Base-by-base conservation (phyloP, 495 filamentous ascomycete genomes). In the Xylaria grammica region DNA sequence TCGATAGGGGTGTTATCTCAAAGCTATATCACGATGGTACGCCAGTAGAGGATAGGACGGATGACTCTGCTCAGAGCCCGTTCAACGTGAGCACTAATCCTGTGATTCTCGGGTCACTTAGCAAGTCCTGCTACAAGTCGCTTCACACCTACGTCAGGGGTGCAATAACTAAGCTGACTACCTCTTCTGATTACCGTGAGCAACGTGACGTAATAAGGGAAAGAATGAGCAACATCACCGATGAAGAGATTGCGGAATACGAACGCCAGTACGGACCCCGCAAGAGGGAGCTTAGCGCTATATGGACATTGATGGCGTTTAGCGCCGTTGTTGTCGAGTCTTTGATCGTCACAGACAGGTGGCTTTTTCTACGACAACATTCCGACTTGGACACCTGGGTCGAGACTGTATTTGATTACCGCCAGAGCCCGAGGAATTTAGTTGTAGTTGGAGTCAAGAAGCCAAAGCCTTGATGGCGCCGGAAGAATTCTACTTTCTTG, bases 291-390 rank as follows among this genome's bases (percentile, higher is more conserved):
- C 81, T 99, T 17, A 92, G 89, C 74, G 82, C 94, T 4, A 81
- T 93, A 38, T 99, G 95, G 95, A 91, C 84, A 67, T 76, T 99
- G 70, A 98, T 98, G 94, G 92, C 95, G 2, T 97, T 96, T 71
- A 95, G 92, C 70, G 91, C 96, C 8, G 85, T 85, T 10, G 88
- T 97, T 15, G 87, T 94, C 30, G 95, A 99, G 77, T 90, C 91
- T 27, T 77, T 93, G 56, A 93, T 99, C 72, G 92, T 97, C 38
- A 88, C 93, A 34, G 95, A 99, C 81, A 81, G 95, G 45, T 98
- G 92, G 92, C 81, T 92, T 58, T 99, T 90, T 76, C 80, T 99
- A 61, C 87, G 79, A 49, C 94, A 99, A 72, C 89, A 96, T 67
- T 69, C 81, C 30, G 80, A 85, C 26, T 79, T 84, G 19, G 85